phyloP scores from a whole-genome alignment of 805 yeast species.

The Naumovozyma castellii region DNA sequence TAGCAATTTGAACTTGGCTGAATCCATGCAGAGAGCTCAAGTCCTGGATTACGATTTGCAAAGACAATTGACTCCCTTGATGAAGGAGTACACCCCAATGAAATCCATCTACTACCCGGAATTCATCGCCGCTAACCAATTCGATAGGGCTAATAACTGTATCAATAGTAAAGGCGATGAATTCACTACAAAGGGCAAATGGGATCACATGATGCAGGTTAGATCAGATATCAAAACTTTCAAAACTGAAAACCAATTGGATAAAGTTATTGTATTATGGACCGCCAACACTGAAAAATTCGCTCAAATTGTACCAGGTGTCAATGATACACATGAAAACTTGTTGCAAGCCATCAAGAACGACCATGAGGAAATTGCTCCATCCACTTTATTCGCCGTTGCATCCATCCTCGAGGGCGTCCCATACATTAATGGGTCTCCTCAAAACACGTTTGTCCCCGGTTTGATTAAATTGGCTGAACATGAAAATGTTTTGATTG shows the following conservation, averaged over 20 bases:
- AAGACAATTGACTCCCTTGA: constrained; percentile 54
- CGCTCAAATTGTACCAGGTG: constrained; percentile 65
- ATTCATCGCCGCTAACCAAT: constrained; percentile 91
- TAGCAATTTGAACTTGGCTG: constrained; percentile 55
- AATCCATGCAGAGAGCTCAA: constrained; percentile 76
- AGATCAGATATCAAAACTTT: constrained; percentile 76
- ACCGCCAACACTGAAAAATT: constrained; percentile 96
- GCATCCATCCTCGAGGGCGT: constrained; percentile 82
- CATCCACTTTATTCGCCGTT: constrained; percentile 89
- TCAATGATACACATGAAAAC: constrained; percentile 83
- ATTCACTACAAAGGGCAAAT: constrained; percentile 52
- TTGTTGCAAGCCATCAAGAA: constrained; percentile 61
- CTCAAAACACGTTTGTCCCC: constrained; percentile 95
- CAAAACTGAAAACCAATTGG: constrained; percentile 62
- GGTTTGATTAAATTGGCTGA: constrained; percentile 90
- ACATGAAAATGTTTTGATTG: constrained; percentile 63
- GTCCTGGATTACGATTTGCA: constrained; percentile 83
- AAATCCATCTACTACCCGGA: constrained; percentile 91
- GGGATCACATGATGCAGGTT: constrained; percentile 82
- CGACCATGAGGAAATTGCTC: constrained; percentile 78
- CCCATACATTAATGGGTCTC: constrained; percentile 93
- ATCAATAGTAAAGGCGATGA: constrained; percentile 37
- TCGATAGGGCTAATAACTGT: constrained; percentile 82
- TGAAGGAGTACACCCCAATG: constrained; percentile 59
- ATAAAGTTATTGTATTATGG: constrained; percentile 87